Base-by-base conservation (phyloP, 768 basidiomycete genomes). In the Auricularia sp. region DNA sequence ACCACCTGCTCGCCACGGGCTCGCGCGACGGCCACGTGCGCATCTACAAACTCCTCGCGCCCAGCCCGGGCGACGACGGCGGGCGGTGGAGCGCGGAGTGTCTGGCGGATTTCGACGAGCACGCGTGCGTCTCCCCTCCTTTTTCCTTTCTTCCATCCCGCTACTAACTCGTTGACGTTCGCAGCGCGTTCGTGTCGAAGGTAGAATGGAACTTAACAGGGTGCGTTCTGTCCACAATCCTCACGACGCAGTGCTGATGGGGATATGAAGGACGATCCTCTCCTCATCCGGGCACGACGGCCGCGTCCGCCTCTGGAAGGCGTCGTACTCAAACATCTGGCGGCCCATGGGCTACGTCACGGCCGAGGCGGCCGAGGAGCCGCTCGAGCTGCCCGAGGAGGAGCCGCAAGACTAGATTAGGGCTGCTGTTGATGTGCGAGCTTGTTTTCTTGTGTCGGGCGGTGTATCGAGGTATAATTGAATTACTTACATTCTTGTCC, bases 191-290 rank as follows among this genome's bases (percentile, higher is more conserved):
- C 3, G 83, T 95, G 10, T 88, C 88, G 2, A 81, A 88, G 69
- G 94, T 99, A 0, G 94, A 95, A 73, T 98, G 96, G 93, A 96
- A 96, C 72, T 86, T 94, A 61, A 90, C 88, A 39, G 90, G 90
- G 89, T 91, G 68, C 36, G 75, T 70, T 66, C 45, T 36, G 13
- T 7, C 39, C 39, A 8, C 51, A 39, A 44, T 29, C 45, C 62
- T 61, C 58, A 36, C 18, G 18, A n/a, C 37, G 61, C 42, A 29
- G 29, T 24, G 62, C 36, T 64, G 61, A 35, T 6, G 8, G 35
- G 51, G 8, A 63, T 13, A 62, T 34, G 63, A 18, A 92, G 92
- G 21, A 94, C 93, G 3, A 81, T 94, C 6, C 78, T 96, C 8
- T 88, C 90, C 1, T 91, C 88, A 1, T 85, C 89, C 1, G 91